Conservation (phyloP, 306 rosid genomes). For the Geum urbanum region DNA sequence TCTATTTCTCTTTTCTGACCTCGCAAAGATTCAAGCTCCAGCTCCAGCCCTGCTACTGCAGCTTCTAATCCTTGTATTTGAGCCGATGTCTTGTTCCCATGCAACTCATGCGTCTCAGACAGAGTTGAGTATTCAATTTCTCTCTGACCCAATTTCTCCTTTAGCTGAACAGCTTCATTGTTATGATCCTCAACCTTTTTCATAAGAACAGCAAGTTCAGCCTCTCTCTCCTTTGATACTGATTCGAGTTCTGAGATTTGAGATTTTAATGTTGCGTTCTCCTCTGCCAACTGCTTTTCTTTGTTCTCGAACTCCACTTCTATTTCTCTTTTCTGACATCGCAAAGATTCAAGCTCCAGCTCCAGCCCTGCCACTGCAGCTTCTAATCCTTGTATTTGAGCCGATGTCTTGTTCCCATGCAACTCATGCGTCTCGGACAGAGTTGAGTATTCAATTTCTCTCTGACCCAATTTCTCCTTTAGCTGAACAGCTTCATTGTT, state of each 20-base stretch:
- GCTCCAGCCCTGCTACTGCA: slow-evolving; percentile 34
- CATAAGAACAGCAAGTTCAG: too few species aligned
- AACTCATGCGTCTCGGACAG: too few species aligned
- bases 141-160: too few species aligned
- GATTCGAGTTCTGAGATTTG: too few species aligned
- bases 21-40: slow-evolving; percentile 44
- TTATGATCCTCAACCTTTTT: too few species aligned
- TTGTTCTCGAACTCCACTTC: slow-evolving; percentile 44
- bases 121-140: too few species aligned
- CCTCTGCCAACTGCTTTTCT: slow-evolving; percentile 44
- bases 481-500: too few species aligned
- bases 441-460: too few species aligned
- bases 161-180: too few species aligned
- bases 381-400: slow-evolving; percentile 41
- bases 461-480: too few species aligned
- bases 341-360: slow-evolving; percentile 43
- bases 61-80: slow-evolving; percentile 42
- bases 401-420: slow-evolving; percentile 39
- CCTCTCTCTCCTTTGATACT: too few species aligned
- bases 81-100: slow-evolving; percentile 39
- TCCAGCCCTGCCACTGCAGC: slow-evolving; percentile 36
- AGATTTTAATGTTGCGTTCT: slow-evolving; percentile 36
- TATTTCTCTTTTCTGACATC: slow-evolving; percentile 38
- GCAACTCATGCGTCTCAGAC: too few species aligned
- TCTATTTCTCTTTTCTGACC: slow-evolving; percentile 43